Evolutionary conservation across 169 alveolate genomes (phyloP).

Genomic region (Eimeria acervulina): DNA sequence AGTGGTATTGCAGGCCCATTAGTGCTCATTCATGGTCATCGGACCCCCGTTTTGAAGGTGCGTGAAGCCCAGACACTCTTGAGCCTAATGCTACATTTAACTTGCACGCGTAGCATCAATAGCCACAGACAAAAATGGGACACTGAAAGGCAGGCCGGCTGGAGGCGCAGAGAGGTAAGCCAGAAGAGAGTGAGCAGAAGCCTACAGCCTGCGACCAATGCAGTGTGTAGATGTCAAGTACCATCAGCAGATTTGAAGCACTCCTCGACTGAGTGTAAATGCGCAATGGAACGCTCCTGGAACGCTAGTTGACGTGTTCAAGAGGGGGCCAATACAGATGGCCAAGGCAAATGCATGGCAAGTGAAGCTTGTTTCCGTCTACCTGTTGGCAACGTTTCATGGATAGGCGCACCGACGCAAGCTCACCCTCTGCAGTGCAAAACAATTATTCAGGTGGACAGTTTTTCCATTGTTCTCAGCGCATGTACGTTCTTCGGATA

Average conservation of each 20-base stretch:
- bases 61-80: background rate
- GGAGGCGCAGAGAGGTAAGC: background rate
- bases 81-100: background rate
- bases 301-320: background rate
- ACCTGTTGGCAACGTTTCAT: background rate
- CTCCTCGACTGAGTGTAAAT: background rate
- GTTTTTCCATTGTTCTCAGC: background rate
- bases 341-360: too few species aligned
- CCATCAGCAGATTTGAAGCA: background rate
- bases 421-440: background rate
- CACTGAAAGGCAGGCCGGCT: background rate
- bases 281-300: background rate
- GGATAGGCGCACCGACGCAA: too few species aligned
- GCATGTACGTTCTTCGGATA: background rate
- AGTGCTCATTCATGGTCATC: background rate
- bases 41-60: background rate
- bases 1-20: background rate
- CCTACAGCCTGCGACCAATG: background rate
- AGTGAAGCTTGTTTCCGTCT: background rate
- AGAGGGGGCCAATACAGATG: background rate
- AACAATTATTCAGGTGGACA: too few species aligned
- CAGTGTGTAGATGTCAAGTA: background rate
- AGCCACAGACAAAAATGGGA: background rate
- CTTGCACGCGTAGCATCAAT: background rate
- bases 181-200: background rate